A percentile compares a stretch with the other conserved stretches of the same genome.
These are phyloP conservation scores for Phytopythium ostracodes DNA, from an alignment of 352 stramenopile species.

Conservation along the genomic window DNA sequence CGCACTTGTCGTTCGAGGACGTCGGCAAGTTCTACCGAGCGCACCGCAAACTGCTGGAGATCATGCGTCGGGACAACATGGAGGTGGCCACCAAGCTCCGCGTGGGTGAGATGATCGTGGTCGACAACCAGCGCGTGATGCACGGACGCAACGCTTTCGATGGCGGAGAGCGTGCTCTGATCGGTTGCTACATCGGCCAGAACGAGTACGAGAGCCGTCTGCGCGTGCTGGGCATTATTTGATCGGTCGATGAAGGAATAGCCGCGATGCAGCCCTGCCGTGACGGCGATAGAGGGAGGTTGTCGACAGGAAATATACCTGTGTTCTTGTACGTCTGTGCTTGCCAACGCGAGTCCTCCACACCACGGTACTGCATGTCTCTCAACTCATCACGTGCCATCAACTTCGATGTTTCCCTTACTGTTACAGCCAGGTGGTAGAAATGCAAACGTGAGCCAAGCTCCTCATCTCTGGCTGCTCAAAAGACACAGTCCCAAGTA, in stretches of 20 bases:
- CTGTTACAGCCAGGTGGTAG: too few species aligned
- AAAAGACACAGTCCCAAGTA: too few species aligned
- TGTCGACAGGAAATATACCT: too few species aligned
- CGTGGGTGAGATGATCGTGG: constrained; percentile 79
- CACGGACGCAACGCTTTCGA: constrained; percentile 79
- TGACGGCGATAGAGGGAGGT: too few species aligned
- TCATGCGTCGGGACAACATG: constrained; percentile 58
- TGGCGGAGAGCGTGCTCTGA: constrained; percentile 69
- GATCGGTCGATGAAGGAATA: constrained; percentile 1
- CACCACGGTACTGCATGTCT: too few species aligned
- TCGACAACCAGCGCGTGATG: constrained; percentile 87
- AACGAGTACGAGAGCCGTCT: constrained; percentile 84
- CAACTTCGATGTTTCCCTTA: too few species aligned
- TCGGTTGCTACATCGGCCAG: constrained; percentile 87
- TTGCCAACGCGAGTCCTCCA: too few species aligned
- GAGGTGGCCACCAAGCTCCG: constrained; percentile 62
- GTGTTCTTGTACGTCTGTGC: too few species aligned
- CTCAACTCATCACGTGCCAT: too few species aligned
- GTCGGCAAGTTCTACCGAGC: constrained; percentile 70
- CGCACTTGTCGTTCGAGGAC: constrained; percentile 71
- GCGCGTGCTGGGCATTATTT: constrained; percentile 81
- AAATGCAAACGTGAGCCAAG: too few species aligned
- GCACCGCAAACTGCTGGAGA: constrained; percentile 60
- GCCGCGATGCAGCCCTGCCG: too few species aligned
- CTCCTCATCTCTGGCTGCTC: too few species aligned